Conservation (phyloP, 139 green algal genomes). For the Closterium sp. region DNA sequence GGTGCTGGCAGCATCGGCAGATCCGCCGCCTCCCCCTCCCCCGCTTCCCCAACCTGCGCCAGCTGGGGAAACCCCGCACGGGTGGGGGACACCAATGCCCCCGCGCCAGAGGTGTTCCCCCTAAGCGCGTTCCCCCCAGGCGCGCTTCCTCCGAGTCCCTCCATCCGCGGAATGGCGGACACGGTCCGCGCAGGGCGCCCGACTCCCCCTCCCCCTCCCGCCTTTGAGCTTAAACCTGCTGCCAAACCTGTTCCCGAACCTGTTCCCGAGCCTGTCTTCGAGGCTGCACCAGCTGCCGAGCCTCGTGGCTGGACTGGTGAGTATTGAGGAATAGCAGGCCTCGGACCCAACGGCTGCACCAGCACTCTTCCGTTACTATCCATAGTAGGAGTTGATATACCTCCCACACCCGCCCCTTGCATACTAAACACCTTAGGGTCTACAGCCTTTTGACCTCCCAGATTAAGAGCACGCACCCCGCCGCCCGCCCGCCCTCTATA, state of each 20-base stretch:
- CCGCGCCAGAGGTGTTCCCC: background rate
- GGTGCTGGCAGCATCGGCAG: background rate
- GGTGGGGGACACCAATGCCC: background rate
- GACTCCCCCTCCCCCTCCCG: too few species aligned
- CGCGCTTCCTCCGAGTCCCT: background rate
- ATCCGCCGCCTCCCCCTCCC: background rate
- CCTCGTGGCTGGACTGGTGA: background rate
- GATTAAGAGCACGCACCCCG: background rate
- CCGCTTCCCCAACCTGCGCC: background rate
- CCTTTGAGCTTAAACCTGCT: too few species aligned
- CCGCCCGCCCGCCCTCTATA: background rate
- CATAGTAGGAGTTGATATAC: background rate
- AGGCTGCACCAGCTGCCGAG: background rate
- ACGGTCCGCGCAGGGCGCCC: background rate
- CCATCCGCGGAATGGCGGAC: background rate
- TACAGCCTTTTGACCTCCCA: background rate
- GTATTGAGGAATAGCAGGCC: background rate
- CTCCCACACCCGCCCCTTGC: background rate
- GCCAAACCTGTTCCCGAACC: background rate
- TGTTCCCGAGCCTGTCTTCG: background rate
- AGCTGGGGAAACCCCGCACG: background rate
- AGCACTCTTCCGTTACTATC: background rate
- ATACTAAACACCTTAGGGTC: background rate
- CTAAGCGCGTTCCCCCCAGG: too few species aligned
- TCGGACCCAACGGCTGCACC: background rate